Evolutionary conservation across 2,329 filamentous ascomycete genomes (phyloP), one percentile per base, ranked within the genome.

Genomic region (Aspergillus hortae): DNA sequence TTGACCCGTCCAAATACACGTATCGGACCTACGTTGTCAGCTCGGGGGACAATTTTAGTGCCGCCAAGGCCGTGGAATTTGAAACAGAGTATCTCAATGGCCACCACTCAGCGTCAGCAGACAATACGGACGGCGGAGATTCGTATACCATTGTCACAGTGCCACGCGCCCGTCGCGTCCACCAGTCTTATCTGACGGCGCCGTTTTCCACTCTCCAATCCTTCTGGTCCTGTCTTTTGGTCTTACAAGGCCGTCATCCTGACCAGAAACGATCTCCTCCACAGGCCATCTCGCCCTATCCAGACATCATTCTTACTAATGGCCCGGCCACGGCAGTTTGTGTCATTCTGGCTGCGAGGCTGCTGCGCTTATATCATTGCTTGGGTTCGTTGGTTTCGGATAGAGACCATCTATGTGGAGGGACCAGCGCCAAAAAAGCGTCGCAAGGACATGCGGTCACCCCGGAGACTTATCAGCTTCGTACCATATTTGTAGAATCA

Each of bases 281-380:
- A 12, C 47, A 52, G 5, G 54, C 60, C 19, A 62, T 65, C 12
- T 67, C 67, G 5, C 48, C 67, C 59, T 85, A 83, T 54, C 92
- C 90, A 0, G 85, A 90, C 62, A 73, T 92, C 2, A 86, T 97
- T 49, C 75, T 95, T 49, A 90, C 88, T 47, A 96, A 97, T 65
- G 92, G 92, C 0, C 92, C 92, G 0, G 92, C 88, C 0, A 96
- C 90, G 0, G 90, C 87, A 1, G 90, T 95, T 55, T 86, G 95
- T 33, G 77, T 96, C 44, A 70, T 87, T 4, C 65, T 86, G 2
- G 82, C 83, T 0, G 75, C 77, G 1, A 69, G 81, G 2, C 44
- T 84, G 12, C 62, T 88, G 46, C 77, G 80, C n/a, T 77, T 83
- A 61, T 74, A 80, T 53, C 64, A 77, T 38, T 63, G 42, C 48